phyloP scores from a whole-genome alignment of 352 stramenopile species.

The Phytopythium vexans region DNA sequence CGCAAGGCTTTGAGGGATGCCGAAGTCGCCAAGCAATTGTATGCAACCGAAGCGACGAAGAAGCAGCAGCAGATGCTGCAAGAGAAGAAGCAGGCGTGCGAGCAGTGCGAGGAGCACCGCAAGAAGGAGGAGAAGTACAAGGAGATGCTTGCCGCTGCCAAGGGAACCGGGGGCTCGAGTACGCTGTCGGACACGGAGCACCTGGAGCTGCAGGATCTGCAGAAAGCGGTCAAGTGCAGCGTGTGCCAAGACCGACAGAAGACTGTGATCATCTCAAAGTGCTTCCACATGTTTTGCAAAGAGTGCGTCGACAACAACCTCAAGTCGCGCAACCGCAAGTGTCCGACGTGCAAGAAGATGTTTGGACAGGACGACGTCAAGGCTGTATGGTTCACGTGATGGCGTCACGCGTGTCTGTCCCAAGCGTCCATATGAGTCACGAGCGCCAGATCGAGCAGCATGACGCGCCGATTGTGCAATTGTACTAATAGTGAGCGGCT shows the following conservation, averaged over 20 bases:
- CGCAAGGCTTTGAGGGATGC: slow-evolving; percentile 53
- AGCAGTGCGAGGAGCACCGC: slow-evolving; percentile 46
- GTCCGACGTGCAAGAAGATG: slow-evolving; percentile 89
- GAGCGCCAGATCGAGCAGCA: too few relatives aligned
- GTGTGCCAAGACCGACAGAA: slow-evolving; percentile 85
- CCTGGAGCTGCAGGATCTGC: slow-evolving; percentile 77
- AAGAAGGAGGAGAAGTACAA: slow-evolving; percentile 56
- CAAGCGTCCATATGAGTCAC: background rate
- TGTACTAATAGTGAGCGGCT: too few relatives aligned
- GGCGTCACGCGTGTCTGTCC: background rate
- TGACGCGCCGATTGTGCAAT: background rate
- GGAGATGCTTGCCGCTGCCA: slow-evolving; percentile 23
- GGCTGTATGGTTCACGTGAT: slow-evolving; percentile 78
- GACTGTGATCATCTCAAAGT: slow-evolving; percentile 88
- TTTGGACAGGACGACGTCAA: slow-evolving; percentile 89
- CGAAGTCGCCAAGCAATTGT: slow-evolving; percentile 65
- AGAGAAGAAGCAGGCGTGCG: slow-evolving; percentile 52
- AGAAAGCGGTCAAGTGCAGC: slow-evolving; percentile 83
- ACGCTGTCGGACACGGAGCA: slow-evolving; percentile 70
- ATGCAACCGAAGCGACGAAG: slow-evolving; percentile 45
- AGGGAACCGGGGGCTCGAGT: slow-evolving; percentile 11
- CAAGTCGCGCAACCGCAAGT: slow-evolving; percentile 88
- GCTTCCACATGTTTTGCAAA: slow-evolving; percentile 88
- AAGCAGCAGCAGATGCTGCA: slow-evolving; percentile 51
- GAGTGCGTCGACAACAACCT: slow-evolving; percentile 87